Base-by-base conservation (phyloP, 2,329 filamentous ascomycete species). In the Alternaria metachromatica region DNA sequence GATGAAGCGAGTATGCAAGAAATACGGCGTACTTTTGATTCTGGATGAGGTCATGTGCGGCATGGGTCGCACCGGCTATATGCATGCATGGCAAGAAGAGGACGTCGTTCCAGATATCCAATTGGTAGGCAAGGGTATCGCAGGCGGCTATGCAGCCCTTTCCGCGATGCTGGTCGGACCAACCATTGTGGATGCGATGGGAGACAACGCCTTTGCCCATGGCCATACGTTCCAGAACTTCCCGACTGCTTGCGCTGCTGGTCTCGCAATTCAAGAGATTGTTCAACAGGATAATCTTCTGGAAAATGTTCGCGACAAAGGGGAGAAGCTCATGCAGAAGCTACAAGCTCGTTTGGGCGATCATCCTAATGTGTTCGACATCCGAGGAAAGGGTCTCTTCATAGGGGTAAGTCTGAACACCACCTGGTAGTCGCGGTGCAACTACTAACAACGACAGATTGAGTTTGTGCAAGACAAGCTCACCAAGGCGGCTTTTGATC, bases 1-100 rank as follows among this genome's bases (percentile, higher is more conserved):
- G 1, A 87, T 95, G 78, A 86, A 87, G 71, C 81, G 82, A 2
- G 82, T 96, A 1, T 96, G 92, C 75, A 85, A 90, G 56, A 87
- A 87, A 64, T 84, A 95, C 72, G 92, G 90, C 0, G 88, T 90
- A 0, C 85, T 96, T 0, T 82, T 96, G n/a, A 90, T 95, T 49
- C 80, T 95, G 0, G 93, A 96, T 72, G 92, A 95, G 74, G 85
- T 93, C 48, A 92, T 94, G 90, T 90, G 87, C 51, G 89, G 89
- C 3, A 86, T 86, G 77, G 89, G 89, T 1, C 81, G 88, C 1
- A 85, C 84, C 0, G 89, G 88, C 0, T 84, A 81, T 5, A 77
- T 90, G 67, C 86, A 92, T 78, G 87, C 87, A 2, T 92, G 87
- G 85, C 83, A 90, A 68, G 83, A 87, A 51, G 85, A 89, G 26